Conservation (phyloP, 2,329 filamentous ascomycete genomes). For the Elsinoe fawcettii region DNA sequence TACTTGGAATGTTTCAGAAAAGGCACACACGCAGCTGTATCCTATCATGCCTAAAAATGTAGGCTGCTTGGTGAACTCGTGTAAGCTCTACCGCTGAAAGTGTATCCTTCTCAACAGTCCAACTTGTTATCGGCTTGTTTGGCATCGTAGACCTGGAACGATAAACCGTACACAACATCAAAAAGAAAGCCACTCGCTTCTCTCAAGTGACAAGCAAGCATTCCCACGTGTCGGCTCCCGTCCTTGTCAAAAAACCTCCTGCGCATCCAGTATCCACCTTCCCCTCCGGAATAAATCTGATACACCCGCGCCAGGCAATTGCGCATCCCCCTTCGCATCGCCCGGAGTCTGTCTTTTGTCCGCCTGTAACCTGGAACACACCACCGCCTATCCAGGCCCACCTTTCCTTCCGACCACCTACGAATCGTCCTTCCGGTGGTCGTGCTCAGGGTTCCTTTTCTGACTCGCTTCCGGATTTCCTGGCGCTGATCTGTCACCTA, state of each 20-base stretch:
- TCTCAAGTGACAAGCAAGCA: neutral
- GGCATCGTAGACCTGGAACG: neutral
- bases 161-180: neutral
- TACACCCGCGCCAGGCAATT: neutral
- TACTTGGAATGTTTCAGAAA: constrained; percentile 1
- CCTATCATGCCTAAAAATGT: neutral
- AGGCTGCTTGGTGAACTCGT: neutral
- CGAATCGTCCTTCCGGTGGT: neutral
- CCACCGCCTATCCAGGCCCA: neutral
- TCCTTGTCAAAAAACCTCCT: neutral
- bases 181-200: neutral
- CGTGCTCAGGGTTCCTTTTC: constrained; percentile 1
- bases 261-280: neutral
- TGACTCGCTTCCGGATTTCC: constrained; percentile 10
- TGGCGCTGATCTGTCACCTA: constrained; percentile 3
- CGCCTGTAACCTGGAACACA: neutral
- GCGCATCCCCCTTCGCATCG: neutral
- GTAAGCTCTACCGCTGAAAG: constrained; percentile 7
- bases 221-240: neutral
- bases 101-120: neutral
- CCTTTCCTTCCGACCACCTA: neutral
- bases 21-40: neutral
- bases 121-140: neutral
- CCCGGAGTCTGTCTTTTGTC: neutral
- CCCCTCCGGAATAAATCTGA: constrained; percentile 3